Evolutionary conservation across 768 basidiomycete genomes (phyloP).

Genomic region (Tulasnella sp.): DNA sequence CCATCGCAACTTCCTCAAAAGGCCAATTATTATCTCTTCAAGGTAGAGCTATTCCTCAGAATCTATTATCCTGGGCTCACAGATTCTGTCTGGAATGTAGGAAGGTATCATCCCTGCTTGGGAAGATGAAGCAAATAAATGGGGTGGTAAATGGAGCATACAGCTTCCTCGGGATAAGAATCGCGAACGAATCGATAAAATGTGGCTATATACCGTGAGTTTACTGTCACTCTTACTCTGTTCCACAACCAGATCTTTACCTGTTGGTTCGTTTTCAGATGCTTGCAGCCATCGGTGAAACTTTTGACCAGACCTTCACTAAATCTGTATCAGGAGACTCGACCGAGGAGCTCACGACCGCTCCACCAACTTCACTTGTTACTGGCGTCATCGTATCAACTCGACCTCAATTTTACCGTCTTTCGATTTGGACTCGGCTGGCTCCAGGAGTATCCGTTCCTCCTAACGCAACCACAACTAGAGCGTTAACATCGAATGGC

Average conservation of each 20-base stretch:
- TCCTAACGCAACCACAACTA: neutral
- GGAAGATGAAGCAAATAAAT: conserved; percentile 94
- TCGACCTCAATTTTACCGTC: conserved; percentile 86
- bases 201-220: conserved; percentile 93
- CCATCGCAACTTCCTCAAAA: conserved; percentile 87
- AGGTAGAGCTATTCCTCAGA: conserved; percentile 36
- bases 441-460: conserved; percentile 36
- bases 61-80: neutral
- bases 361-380: conserved; percentile 42
- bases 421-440: conserved; percentile 94
- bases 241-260: neutral
- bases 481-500: conserved; percentile 9
- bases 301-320: conserved; percentile 79
- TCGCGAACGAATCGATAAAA: conserved; percentile 66
- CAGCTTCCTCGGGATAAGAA: conserved; percentile 96
- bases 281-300: conserved; percentile 98
- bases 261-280: conserved; percentile 44
- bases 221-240: conserved; percentile 1
- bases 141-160: conserved; percentile 97
- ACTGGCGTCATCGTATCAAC: conserved; percentile 94
- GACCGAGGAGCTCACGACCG: conserved; percentile 31
- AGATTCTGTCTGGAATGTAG: conserved; percentile 30
- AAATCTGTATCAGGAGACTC: conserved; percentile 30
- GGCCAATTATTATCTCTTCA: conserved; percentile 99
- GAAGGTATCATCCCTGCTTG: conserved; percentile 94